Evolutionary conservation across 2,329 filamentous ascomycete genomes (phyloP), one percentile per base, ranked within the genome.

Genomic region (Herpotrichia juniperi): DNA sequence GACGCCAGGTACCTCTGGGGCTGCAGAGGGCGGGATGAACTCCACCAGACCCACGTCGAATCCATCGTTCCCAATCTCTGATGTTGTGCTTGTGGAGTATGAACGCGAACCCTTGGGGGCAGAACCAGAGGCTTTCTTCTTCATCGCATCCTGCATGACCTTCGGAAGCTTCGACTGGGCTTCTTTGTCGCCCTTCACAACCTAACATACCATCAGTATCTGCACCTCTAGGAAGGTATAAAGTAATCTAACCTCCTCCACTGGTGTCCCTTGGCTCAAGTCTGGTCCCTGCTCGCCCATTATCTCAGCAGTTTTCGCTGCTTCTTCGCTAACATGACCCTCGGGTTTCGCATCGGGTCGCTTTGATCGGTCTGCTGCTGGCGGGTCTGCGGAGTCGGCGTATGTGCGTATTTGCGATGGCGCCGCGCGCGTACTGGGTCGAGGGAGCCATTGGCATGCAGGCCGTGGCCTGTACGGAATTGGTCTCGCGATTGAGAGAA

Each of bases 241-340:
- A 21, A 39, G 1, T n/a, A 19, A 45, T 31, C 62, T 51, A 66
- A 88, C 87, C 75, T 89, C 86, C 68, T 85, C 80, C 57, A 89
- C 80, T 7, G 86, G 85, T 44, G 86, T 86, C 14, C 86, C 86
- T 67, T 88, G 84, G 43, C 82, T 79, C 30, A 88, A 64, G 64
- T 89, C 86, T 17, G 86, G 87, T 22, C 81, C 79, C 49, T 79
- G 72, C 48, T 79, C 74, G 48, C 85, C 83, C 63, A 78, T 83
- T 22, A 84, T 81, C 63, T 83, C 79, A 22, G 80, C 81, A 58
- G 83, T 80, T 60, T 83, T 81, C 32, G 82, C 82, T 26, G 86
- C 85, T 69, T 90, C 86, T 66, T 89, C 84, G 56, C 81, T 87
- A 25, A 88, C 83, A 74, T 85, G 80, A 35, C 83, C 82, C 47